Evolutionary conservation across 73 alveolate genomes (phyloP).

Genomic region (Blepharisma stoltei): DNA sequence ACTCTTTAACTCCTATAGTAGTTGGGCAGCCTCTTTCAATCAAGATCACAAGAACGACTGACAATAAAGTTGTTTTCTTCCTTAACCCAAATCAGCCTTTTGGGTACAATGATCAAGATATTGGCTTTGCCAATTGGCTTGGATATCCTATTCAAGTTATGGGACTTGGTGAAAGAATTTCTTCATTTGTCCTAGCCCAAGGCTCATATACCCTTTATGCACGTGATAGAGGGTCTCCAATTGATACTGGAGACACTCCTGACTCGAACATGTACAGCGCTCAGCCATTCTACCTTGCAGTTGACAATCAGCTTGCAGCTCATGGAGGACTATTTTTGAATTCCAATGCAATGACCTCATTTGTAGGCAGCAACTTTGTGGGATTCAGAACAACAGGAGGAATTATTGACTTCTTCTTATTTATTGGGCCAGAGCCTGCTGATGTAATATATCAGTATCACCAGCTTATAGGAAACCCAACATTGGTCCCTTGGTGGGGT

Average conservation of each 20-base stretch:
- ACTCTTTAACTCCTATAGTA: background rate
- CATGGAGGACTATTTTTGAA: background rate
- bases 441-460: conserved; percentile 43
- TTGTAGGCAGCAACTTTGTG: background rate
- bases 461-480: conserved; percentile 69
- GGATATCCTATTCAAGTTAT: background rate
- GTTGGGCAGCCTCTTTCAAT: background rate
- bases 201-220: conserved; percentile 7
- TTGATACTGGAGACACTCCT: conserved; percentile 1
- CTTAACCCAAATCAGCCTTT: background rate
- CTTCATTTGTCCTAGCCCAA: background rate
- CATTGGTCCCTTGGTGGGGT: conserved; percentile 70
- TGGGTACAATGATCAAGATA: background rate
- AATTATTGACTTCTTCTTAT: conserved; percentile 63
- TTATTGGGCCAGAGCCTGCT: conserved; percentile 47
- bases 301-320: background rate
- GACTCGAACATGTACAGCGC: conserved; percentile 8
- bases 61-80: background rate
- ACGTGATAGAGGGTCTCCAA: background rate
- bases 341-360: background rate
- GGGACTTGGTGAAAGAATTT: conserved; percentile 23
- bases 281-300: conserved; percentile 3
- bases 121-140: background rate
- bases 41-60: background rate
- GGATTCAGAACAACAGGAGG: conserved; percentile 41